Conservation (phyloP, 306 rosid species). For the Alnus rubra region DNA sequence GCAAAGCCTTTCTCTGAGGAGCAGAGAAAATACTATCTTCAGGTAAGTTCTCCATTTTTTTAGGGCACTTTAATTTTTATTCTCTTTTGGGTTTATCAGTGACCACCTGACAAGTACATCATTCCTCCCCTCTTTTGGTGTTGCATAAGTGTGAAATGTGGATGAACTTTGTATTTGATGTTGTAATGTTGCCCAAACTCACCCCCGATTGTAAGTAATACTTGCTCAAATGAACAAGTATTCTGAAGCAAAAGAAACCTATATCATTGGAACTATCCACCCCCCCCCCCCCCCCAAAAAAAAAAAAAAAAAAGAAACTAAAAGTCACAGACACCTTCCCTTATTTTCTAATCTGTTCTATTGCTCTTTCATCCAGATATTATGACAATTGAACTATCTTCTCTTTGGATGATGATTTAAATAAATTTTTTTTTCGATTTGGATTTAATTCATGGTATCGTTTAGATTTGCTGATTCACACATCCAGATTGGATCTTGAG, state of each 20-base stretch:
- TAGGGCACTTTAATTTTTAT: neutral
- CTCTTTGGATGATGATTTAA: too few species aligned
- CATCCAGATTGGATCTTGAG: too few species aligned
- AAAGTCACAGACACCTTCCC: too few species aligned
- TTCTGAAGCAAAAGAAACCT: neutral
- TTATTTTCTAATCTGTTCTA: neutral
- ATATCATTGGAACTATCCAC: too few species aligned
- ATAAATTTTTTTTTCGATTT: too few species aligned
- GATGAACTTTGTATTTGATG: neutral
- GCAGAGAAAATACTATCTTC: constrained; percentile 92
- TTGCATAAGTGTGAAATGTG: neutral
- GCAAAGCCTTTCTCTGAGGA: constrained; percentile 83
- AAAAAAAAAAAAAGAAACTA: too few species aligned
- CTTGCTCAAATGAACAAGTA: neutral
- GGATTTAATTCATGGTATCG: too few species aligned
- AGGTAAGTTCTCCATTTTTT: constrained; percentile 51
- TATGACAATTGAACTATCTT: too few species aligned
- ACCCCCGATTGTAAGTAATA: neutral
- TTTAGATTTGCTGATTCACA: too few species aligned
- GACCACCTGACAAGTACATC: neutral
- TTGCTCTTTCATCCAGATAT: neutral
- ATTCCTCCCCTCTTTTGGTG: neutral
- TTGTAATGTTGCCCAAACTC: neutral
- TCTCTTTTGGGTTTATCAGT: neutral
- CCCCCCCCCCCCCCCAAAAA: too few species aligned